A percentile compares a stretch with the other conserved stretches of the same genome.
These are phyloP conservation scores for Wickerhamiella sergipiensis DNA, from an alignment of 805 yeast genomes.

Conservation along the genomic window DNA sequence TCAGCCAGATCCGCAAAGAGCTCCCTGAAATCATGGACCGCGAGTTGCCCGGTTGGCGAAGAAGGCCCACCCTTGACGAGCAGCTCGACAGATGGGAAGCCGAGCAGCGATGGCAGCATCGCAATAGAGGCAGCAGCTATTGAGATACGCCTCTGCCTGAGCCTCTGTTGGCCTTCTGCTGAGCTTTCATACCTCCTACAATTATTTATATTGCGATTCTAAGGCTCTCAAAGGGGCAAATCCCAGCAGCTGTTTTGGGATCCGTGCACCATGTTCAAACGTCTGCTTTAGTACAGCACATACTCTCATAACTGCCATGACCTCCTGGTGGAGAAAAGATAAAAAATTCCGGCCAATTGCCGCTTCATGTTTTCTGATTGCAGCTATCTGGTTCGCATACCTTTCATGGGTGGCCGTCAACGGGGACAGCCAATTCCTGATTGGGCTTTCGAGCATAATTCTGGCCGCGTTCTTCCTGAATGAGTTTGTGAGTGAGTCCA, in stretches of 20 bases:
- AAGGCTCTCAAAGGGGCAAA: no score
- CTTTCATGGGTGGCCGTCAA: neutral
- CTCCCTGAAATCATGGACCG: neutral
- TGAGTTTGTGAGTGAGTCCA: neutral
- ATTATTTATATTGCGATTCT: no score
- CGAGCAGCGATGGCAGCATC: neutral
- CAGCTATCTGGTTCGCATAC: neutral
- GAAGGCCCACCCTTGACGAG: neutral
- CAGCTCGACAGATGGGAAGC: neutral
- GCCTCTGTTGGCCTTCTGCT: no score
- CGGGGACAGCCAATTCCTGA: neutral
- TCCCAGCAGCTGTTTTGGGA: no score
- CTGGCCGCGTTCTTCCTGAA: neutral
- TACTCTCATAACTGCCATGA: neutral
- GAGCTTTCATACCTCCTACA: no score
- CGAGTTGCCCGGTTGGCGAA: neutral
- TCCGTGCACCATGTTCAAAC: neutral
- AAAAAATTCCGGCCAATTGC: neutral
- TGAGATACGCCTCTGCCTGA: no score
- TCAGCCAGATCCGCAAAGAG: neutral
- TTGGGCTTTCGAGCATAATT: neutral
- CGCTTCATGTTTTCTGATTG: neutral
- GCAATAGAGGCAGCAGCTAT: neutral
- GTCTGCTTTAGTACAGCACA: no score
- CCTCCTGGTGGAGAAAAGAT: neutral